phyloP scores from a whole-genome alignment of 495 filamentous ascomycete species.

The Tuber borchii region DNA sequence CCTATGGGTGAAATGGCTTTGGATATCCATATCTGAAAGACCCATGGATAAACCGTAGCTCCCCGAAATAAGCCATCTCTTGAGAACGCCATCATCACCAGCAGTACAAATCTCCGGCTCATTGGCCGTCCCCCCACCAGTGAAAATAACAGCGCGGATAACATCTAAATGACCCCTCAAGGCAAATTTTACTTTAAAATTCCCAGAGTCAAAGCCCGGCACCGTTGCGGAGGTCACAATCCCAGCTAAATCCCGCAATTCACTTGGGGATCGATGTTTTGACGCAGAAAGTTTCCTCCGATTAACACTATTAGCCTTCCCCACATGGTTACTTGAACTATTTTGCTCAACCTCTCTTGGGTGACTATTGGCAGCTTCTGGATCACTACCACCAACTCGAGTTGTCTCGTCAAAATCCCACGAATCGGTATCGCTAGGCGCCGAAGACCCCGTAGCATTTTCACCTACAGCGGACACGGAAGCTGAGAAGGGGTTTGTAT shows the following conservation, averaged over 20 bases:
- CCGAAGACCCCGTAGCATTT: slow-evolving; percentile 7
- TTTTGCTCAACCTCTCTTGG: slow-evolving; percentile 24
- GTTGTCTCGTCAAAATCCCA: slow-evolving; percentile 83
- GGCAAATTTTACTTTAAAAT: slow-evolving; percentile 88
- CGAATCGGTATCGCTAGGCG: slow-evolving; percentile 57
- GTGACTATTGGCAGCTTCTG: slow-evolving; percentile 21
- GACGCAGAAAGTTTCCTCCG: slow-evolving; percentile 68
- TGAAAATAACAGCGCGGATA: slow-evolving; percentile 89
- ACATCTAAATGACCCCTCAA: slow-evolving; percentile 89
- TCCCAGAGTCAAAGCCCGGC: slow-evolving; percentile 54
- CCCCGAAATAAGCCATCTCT: slow-evolving; percentile 89
- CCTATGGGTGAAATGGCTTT: slow-evolving; percentile 86
- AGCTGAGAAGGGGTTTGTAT: slow-evolving; percentile 39
- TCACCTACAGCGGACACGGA: slow-evolving; percentile 12
- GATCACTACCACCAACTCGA: slow-evolving; percentile 12
- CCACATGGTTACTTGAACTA: slow-evolving; percentile 14
- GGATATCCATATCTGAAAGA: slow-evolving; percentile 75
- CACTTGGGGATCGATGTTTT: slow-evolving; percentile 52
- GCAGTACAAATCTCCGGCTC: slow-evolving; percentile 96
- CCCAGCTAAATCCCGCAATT: slow-evolving; percentile 45
- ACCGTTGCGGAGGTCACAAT: slow-evolving; percentile 38
- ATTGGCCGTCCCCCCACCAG: slow-evolving; percentile 83
- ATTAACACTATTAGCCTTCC: slow-evolving; percentile 22
- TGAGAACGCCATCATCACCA: slow-evolving; percentile 90
- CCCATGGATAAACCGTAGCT: slow-evolving; percentile 49